Conservation (phyloP, 2,329 filamentous ascomycete species). For the Penicillium sp. region DNA sequence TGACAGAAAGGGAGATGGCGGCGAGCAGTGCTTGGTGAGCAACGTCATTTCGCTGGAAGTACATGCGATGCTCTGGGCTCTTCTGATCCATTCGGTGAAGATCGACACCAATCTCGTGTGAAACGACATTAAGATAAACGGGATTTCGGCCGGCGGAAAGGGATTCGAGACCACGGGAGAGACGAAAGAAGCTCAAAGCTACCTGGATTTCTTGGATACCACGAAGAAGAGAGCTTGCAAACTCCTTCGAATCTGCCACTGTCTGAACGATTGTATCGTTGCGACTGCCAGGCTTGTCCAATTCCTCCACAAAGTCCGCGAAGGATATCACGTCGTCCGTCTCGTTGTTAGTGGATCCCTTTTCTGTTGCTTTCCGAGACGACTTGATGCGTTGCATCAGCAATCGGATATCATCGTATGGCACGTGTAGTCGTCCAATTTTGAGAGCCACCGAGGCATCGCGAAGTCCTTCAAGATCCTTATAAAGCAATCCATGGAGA, state of each 20-base stretch:
- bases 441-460: conserved; percentile 91
- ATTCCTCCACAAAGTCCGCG: conserved; percentile 70
- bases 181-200: conserved; percentile 82
- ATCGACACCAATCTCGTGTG: conserved; percentile 95
- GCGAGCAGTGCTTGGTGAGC: conserved; percentile 92
- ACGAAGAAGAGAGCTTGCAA: conserved; percentile 81
- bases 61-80: conserved; percentile 95
- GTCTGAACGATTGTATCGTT: conserved; percentile 72
- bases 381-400: conserved; percentile 34
- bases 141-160: conserved; percentile 66
- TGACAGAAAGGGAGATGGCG: conserved; percentile 87
- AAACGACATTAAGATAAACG: conserved; percentile 79
- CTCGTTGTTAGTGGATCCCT: conserved; percentile 40
- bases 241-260: conserved; percentile 88
- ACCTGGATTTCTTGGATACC: conserved; percentile 97
- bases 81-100: conserved; percentile 86
- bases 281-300: conserved; percentile 64
- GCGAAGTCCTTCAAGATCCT: conserved; percentile 78
- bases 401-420: conserved; percentile 76
- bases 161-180: conserved; percentile 75
- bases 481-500: conserved; percentile 85
- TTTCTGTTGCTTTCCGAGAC: conserved; percentile 31
- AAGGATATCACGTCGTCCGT: conserved; percentile 62
- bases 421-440: conserved; percentile 83
- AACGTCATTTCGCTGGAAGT: conserved; percentile 88